These are phyloP conservation scores for Lobosporangium transversale DNA, from an alignment of 192 early-diverging fungal genomes.

Conservation along the genomic window DNA sequence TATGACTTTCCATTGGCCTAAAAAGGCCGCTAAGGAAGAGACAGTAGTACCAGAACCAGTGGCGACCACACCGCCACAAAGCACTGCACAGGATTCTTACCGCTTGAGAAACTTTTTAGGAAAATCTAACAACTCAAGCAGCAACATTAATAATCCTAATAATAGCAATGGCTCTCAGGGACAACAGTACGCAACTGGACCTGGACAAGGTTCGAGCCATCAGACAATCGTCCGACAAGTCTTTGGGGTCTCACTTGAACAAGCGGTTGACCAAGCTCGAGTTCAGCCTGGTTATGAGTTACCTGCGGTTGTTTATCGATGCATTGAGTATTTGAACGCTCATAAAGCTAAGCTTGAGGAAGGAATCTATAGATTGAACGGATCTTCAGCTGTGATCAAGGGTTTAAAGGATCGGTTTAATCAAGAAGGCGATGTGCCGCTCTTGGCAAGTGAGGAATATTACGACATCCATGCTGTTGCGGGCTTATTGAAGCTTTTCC, in stretches of 20 bases:
- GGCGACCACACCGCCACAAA: neutral
- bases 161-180: neutral
- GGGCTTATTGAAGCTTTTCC: slow-evolving; percentile 90
- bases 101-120: slow-evolving; percentile 40
- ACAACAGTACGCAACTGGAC: neutral
- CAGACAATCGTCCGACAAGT: slow-evolving; percentile 57
- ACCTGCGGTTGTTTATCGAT: slow-evolving; percentile 92
- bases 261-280: slow-evolving; percentile 74
- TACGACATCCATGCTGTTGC: slow-evolving; percentile 96
- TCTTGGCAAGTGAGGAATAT: slow-evolving; percentile 67
- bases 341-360: slow-evolving; percentile 91
- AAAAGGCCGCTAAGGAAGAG: slow-evolving; percentile 43
- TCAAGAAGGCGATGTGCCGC: slow-evolving; percentile 78
- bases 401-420: slow-evolving; percentile 86
- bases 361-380: slow-evolving; percentile 94
- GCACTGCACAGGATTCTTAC: slow-evolving; percentile 18
- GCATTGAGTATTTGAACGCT: slow-evolving; percentile 95
- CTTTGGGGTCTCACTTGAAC: slow-evolving; percentile 90
- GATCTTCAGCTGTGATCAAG: slow-evolving; percentile 77
- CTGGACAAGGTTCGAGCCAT: slow-evolving; percentile 1
- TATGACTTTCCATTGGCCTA: slow-evolving; percentile 52
- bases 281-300: slow-evolving; percentile 83
- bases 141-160: slow-evolving; percentile 3
- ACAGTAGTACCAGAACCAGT: neutral
- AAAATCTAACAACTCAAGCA: slow-evolving; percentile 24